Conservation (phyloP, 2,329 filamentous ascomycete genomes). For the Arthrobotrys iridis region DNA sequence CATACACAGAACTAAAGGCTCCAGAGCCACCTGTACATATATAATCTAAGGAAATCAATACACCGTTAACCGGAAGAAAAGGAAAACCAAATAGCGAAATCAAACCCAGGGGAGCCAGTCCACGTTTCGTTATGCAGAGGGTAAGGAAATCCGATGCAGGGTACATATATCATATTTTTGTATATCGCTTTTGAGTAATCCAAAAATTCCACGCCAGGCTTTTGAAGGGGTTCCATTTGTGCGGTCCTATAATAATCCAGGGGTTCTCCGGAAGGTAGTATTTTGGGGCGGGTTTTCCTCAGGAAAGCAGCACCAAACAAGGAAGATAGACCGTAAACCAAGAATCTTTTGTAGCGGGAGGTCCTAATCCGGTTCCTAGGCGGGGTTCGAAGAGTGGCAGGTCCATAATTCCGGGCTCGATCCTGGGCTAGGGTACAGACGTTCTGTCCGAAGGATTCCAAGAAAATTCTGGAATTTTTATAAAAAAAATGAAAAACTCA, state of each 20-base stretch:
- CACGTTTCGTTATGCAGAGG: neutral
- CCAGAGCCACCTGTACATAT: neutral
- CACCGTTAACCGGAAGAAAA: neutral
- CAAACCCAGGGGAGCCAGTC: neutral
- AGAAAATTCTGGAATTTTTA: neutral
- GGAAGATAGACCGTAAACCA: neutral
- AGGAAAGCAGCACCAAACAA: neutral
- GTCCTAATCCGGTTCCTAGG: conserved; percentile 13
- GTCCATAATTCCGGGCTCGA: conserved; percentile 26
- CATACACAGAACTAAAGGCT: neutral
- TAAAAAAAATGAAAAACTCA: neutral
- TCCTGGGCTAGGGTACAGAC: conserved; percentile 21
- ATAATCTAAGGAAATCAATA: neutral
- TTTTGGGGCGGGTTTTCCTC: neutral
- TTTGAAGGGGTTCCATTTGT: conserved; percentile 22
- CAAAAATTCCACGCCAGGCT: conserved; percentile 32
- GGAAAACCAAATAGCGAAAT: neutral
- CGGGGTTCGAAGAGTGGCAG: neutral
- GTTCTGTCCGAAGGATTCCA: conserved; percentile 19
- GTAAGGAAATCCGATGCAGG: conserved; percentile 2
- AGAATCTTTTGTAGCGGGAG: conserved; percentile 4
- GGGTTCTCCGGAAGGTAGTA: neutral
- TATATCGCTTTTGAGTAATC: conserved; percentile 2
- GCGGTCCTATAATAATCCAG: conserved; percentile 20
- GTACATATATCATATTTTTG: conserved; percentile 3